Percentiles rank a stretch among this genome's conserved stretches.
Evolutionary conservation across 352 stramenopile genomes (phyloP).

Genomic region (Stephanocyclus meneghinianus): DNA sequence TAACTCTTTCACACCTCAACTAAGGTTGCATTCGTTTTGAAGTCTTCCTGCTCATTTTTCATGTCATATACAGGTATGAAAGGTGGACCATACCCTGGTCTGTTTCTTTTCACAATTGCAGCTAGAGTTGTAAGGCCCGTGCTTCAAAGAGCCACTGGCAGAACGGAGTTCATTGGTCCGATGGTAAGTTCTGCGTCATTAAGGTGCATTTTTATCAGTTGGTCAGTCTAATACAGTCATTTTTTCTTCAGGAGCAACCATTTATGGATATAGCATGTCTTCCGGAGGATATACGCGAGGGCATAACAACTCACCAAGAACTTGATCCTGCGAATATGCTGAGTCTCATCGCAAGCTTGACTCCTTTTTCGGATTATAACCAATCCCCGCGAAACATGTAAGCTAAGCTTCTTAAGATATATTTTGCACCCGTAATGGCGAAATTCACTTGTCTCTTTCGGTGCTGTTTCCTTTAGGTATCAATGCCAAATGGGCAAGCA

Average conservation of each 20-base stretch:
- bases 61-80: conserved; percentile 66
- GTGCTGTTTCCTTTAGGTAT: not conserved
- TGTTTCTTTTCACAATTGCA: conserved; percentile 96
- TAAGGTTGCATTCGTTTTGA: not conserved
- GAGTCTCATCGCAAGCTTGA: conserved; percentile 97
- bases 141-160: conserved; percentile 83
- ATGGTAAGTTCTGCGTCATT: conserved; percentile 74
- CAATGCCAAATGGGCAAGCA: conserved; percentile 99
- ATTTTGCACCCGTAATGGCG: no score
- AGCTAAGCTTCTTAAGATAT: not conserved
- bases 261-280: conserved; percentile 98
- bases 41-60: conserved; percentile 47
- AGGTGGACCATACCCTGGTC: conserved; percentile 93
- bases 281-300: conserved; percentile 91
- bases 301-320: conserved; percentile 96
- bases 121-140: conserved; percentile 90
- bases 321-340: conserved; percentile 99
- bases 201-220: not conserved
- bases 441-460: not conserved
- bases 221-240: not conserved
- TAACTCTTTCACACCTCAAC: conserved; percentile 1
- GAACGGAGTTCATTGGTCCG: conserved; percentile 95
- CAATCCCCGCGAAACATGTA: conserved; percentile 99
- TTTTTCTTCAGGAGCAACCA: conserved; percentile 85
- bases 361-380: conserved; percentile 99